phyloP scores from a whole-genome alignment of 2,329 filamentous ascomycete genomes.

The Aspergillus oerlinghausenensis region DNA sequence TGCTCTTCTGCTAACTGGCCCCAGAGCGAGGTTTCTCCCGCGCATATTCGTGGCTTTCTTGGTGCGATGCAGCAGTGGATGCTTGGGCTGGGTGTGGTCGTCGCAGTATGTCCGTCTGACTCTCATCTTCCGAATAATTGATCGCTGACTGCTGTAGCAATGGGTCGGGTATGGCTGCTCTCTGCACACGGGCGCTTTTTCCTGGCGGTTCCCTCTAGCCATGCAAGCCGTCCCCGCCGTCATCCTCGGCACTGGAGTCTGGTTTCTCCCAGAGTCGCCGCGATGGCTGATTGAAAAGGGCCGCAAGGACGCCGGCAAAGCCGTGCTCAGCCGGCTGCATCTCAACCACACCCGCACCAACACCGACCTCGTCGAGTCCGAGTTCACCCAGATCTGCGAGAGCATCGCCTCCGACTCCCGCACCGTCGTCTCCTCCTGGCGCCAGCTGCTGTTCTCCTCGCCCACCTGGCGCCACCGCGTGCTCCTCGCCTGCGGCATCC shows the following conservation, averaged over 20 bases:
- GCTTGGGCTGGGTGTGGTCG: constrained; percentile 41
- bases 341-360: constrained; percentile 26
- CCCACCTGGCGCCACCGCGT: constrained; percentile 44
- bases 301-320: constrained; percentile 27
- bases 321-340: constrained; percentile 30
- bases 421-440: constrained; percentile 34
- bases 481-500: constrained; percentile 45
- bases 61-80: constrained; percentile 45
- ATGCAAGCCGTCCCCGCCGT: constrained; percentile 39
- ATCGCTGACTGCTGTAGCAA: constrained; percentile 27
- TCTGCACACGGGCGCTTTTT: constrained; percentile 25
- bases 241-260: constrained; percentile 30
- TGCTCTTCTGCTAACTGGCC: too few species aligned
- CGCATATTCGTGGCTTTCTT: constrained; percentile 36
- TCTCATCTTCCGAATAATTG: neutral
- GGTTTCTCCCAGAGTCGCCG: constrained; percentile 32
- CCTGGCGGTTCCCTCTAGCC: constrained; percentile 34
- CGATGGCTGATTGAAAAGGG: constrained; percentile 38
- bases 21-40: constrained; percentile 37
- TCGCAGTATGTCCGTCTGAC: constrained; percentile 30
- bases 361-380: constrained; percentile 34
- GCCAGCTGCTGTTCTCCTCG: constrained; percentile 39
- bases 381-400: constrained; percentile 40
- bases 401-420: constrained; percentile 28
- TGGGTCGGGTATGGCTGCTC: constrained; percentile 49